These are phyloP conservation scores for Cutaneotrichosporon mucoides DNA, from an alignment of 1,284 basidiomycete species.

Conservation along the genomic window DNA sequence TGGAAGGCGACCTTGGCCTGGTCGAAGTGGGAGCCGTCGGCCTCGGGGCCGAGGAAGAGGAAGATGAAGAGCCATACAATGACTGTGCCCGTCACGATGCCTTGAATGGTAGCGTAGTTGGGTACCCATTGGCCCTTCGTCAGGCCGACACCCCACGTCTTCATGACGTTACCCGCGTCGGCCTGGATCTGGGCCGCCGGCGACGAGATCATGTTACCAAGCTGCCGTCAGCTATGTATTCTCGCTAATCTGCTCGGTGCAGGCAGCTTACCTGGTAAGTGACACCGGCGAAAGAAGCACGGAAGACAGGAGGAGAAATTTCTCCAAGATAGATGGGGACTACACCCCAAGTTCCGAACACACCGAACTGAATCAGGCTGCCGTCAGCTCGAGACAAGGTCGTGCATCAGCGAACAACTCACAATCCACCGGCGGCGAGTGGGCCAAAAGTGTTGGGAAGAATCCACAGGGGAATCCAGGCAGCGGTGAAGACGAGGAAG, in stretches of 20 bases:
- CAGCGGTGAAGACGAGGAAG: constrained; percentile 55
- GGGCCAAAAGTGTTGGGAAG: constrained; percentile 55
- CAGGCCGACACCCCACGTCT: constrained; percentile 33
- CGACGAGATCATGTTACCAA: constrained; percentile 69
- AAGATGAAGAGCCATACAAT: constrained; percentile 42
- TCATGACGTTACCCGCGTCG: constrained; percentile 53
- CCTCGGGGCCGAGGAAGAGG: constrained; percentile 52
- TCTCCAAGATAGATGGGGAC: constrained; percentile 63
- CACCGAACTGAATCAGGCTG: constrained; percentile 72
- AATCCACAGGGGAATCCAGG: constrained; percentile 67
- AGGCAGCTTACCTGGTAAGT: constrained; percentile 62
- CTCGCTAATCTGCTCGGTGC: too few relatives aligned
- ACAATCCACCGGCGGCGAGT: constrained; percentile 41
- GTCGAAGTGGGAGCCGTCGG: constrained; percentile 79
- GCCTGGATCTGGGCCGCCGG: constrained; percentile 91
- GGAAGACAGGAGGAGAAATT: constrained; percentile 76
- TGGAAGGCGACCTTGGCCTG: constrained; percentile 73
- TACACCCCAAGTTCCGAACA: constrained; percentile 62
- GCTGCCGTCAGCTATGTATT: constrained; percentile 2
- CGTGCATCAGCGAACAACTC: neutral
- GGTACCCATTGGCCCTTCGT: constrained; percentile 40
- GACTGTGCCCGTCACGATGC: constrained; percentile 70
- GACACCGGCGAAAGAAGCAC: constrained; percentile 87
- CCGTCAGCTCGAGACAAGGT: neutral
- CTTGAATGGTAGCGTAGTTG: constrained; percentile 81